Conservation (phyloP, 306 rosid species). For the Castanea mollissima region DNA sequence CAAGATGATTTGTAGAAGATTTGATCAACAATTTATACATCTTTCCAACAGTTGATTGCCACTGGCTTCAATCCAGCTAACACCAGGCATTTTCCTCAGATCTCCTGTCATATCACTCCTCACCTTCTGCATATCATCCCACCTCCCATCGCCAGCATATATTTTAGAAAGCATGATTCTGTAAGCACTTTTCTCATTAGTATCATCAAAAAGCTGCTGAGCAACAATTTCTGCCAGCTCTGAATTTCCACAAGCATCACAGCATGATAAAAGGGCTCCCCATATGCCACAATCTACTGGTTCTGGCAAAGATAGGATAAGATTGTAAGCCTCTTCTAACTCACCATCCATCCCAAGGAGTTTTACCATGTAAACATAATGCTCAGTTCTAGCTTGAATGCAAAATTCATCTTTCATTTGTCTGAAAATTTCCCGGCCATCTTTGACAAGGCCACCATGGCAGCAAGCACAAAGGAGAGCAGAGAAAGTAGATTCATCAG, state of each 20-base stretch:
- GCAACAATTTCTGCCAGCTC: conserved; percentile 73
- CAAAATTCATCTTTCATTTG: conserved; percentile 63
- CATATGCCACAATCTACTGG: conserved; percentile 79
- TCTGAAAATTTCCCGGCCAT: conserved; percentile 58
- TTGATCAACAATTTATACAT: neutral
- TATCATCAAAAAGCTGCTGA: conserved; percentile 44
- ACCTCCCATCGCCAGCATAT: conserved; percentile 76
- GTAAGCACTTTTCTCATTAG: conserved; percentile 46
- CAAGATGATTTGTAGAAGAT: neutral
- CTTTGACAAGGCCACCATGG: conserved; percentile 75
- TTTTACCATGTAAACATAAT: conserved; percentile 82
- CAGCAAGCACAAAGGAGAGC: conserved; percentile 84
- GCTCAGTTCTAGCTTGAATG: conserved; percentile 60
- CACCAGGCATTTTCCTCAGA: conserved; percentile 56
- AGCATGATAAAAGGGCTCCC: conserved; percentile 83
- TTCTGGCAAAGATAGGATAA: conserved; percentile 56
- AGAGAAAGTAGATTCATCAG: conserved; percentile 80
- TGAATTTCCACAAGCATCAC: conserved; percentile 62
- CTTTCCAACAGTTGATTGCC: conserved; percentile 10
- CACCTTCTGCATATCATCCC: conserved; percentile 66
- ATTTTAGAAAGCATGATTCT: conserved; percentile 77
- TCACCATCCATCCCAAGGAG: conserved; percentile 79
- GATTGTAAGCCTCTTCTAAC: conserved; percentile 75
- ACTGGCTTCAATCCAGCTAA: conserved; percentile 60
- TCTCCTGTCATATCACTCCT: conserved; percentile 55